A percentile compares a stretch with the other conserved stretches of the same genome.
Evolutionary conservation across 2,329 filamentous ascomycete genomes (phyloP).

Genomic region (Aspergillus fumigatiaffinis): DNA sequence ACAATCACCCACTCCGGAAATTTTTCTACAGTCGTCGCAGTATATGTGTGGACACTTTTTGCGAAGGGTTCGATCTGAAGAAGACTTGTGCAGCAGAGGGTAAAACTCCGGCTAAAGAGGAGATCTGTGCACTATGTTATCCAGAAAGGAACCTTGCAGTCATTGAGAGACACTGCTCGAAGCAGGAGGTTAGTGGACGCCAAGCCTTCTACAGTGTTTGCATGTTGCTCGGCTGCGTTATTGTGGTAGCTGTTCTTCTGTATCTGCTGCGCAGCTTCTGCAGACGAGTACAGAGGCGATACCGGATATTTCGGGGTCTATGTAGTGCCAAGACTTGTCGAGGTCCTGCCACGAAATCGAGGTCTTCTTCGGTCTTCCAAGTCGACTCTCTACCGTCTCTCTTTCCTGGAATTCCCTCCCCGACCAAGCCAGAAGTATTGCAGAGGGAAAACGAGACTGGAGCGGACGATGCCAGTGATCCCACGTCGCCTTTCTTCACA

Average conservation of each 20-base stretch:
- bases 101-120: constrained; percentile 1
- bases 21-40: background rate
- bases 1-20: background rate
- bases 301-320: constrained; percentile 3
- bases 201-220: constrained; percentile 13
- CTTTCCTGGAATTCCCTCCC: background rate
- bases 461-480: background rate
- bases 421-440: background rate
- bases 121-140: constrained; percentile 15
- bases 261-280: constrained; percentile 7
- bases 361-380: background rate
- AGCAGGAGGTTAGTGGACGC: constrained; percentile 8
- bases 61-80: constrained; percentile 5
- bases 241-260: constrained; percentile 5
- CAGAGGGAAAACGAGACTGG: background rate
- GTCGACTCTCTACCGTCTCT: background rate
- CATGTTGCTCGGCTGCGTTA: constrained; percentile 7
- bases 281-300: background rate
- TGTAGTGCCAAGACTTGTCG: background rate
- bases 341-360: background rate
- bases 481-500: constrained; percentile 1
- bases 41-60: constrained; percentile 11
- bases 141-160: constrained; percentile 7
- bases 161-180: constrained; percentile 11
- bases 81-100: constrained; percentile 4